Percentiles rank a stretch among this genome's conserved stretches.
phyloP scores from a whole-genome alignment of 106 monocot species.

The Allium cepa region DNA sequence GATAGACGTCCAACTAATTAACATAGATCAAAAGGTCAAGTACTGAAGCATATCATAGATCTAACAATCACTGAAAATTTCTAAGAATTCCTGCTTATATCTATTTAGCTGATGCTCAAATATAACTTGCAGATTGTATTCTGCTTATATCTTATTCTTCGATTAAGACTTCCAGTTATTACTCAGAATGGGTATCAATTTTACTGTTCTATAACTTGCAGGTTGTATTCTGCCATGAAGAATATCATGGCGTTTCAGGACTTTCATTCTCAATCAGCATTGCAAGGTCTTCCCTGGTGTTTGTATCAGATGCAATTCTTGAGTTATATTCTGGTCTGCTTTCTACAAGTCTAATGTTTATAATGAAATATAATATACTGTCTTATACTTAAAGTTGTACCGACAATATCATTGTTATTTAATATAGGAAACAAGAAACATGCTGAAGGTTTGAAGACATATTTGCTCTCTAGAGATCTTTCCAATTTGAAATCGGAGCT shows the following conservation, averaged over 20 bases:
- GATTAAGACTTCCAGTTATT: neutral
- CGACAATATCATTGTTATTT: neutral
- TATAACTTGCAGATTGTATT: neutral
- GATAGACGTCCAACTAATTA: no score
- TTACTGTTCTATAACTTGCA: constrained; percentile 15
- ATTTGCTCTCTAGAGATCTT: constrained; percentile 66
- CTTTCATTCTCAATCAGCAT: constrained; percentile 65
- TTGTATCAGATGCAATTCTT: constrained; percentile 33
- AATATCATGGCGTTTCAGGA: constrained; percentile 50
- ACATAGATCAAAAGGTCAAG: no score
- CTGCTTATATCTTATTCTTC: neutral
- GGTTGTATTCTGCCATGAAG: constrained; percentile 68
- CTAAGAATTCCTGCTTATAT: neutral
- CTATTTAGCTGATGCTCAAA: neutral
- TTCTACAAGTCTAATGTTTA: neutral
- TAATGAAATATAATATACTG: neutral
- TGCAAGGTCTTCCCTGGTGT: constrained; percentile 44
- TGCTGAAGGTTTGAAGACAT: constrained; percentile 46
- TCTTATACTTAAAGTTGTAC: neutral
- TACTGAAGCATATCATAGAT: no score
- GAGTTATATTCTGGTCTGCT: constrained; percentile 36
- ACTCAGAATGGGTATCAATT: neutral
- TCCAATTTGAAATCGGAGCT: constrained; percentile 62
- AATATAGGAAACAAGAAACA: constrained; percentile 48
- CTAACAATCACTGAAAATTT: no score